A percentile compares a stretch with the other conserved stretches of the same genome.
phyloP scores from a whole-genome alignment of 1,284 basidiomycete genomes.

The Wallemia hederae region DNA sequence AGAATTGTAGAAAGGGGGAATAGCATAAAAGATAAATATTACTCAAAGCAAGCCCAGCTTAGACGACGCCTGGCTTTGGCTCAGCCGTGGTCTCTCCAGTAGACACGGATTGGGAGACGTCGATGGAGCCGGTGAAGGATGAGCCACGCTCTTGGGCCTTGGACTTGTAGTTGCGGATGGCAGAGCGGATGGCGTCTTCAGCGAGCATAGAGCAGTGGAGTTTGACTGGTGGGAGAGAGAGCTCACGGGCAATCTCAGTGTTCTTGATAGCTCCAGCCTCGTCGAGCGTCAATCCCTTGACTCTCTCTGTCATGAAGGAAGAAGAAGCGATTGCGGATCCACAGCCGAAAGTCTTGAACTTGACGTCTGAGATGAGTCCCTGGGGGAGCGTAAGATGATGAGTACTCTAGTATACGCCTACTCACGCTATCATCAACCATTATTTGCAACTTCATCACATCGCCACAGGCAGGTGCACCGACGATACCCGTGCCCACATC shows the following conservation, averaged over 20 bases:
- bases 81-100: constrained; percentile 36
- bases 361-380: constrained; percentile 87
- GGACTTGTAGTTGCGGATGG: constrained; percentile 65
- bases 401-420: constrained; percentile 4
- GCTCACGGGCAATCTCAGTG: constrained; percentile 93
- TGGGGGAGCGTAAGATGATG: background rate
- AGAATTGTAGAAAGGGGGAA: background rate
- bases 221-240: constrained; percentile 87
- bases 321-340: constrained; percentile 91
- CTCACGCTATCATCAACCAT: constrained; percentile 54
- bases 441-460: constrained; percentile 93
- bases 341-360: constrained; percentile 95
- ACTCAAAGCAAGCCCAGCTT: background rate
- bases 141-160: constrained; percentile 27
- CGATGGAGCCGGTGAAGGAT: constrained; percentile 21
- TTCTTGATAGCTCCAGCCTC: constrained; percentile 92
- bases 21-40: background rate
- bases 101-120: constrained; percentile 30
- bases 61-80: constrained; percentile 22
- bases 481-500: constrained; percentile 95
- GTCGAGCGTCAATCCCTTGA: constrained; percentile 77
- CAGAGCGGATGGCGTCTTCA: constrained; percentile 88
- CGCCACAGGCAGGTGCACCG: constrained; percentile 75
- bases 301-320: constrained; percentile 91
- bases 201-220: constrained; percentile 78